A percentile compares a stretch with the other conserved stretches of the same genome.
These are phyloP conservation scores for Herpetospermum pedunculosum DNA, from an alignment of 306 rosid species.

Conservation along the genomic window DNA sequence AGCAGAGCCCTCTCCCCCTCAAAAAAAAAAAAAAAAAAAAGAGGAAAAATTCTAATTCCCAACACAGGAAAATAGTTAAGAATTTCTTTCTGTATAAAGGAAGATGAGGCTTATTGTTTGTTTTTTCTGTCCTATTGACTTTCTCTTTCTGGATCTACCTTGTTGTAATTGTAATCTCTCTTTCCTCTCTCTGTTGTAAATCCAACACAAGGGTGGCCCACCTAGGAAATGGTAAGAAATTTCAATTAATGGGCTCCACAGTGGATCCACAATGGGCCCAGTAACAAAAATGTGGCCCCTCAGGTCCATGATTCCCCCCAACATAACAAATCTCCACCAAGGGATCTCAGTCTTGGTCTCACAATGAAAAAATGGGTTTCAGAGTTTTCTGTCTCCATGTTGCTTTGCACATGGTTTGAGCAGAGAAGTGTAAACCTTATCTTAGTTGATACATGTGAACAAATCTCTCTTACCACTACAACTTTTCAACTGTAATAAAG, in stretches of 20 bases:
- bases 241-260: constrained; percentile 17
- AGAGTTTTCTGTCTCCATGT: constrained; percentile 22
- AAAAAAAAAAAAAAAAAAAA: neutral
- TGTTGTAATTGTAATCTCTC: constrained; percentile 4
- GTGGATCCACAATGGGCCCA: constrained; percentile 22
- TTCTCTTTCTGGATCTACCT: constrained; percentile 18
- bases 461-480: constrained; percentile 2
- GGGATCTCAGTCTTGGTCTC: constrained; percentile 9
- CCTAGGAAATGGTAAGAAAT: constrained; percentile 4
- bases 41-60: neutral
- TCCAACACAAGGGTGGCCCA: constrained; percentile 10
- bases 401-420: constrained; percentile 49
- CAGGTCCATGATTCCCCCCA: constrained; percentile 17
- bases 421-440: constrained; percentile 18
- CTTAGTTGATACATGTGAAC: constrained; percentile 20
- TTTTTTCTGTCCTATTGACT: constrained; percentile 19
- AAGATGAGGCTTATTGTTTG: constrained; percentile 56
- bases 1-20: constrained; percentile 10
- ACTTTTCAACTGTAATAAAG: neutral
- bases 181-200: constrained; percentile 8
- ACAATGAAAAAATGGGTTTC: constrained; percentile 9
- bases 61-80: neutral
- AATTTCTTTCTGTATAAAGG: constrained; percentile 28
- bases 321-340: constrained; percentile 14
- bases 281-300: constrained; percentile 24